Evolutionary conservation across 305 asterid genomes (phyloP).

Genomic region (Solanum chacoense): DNA sequence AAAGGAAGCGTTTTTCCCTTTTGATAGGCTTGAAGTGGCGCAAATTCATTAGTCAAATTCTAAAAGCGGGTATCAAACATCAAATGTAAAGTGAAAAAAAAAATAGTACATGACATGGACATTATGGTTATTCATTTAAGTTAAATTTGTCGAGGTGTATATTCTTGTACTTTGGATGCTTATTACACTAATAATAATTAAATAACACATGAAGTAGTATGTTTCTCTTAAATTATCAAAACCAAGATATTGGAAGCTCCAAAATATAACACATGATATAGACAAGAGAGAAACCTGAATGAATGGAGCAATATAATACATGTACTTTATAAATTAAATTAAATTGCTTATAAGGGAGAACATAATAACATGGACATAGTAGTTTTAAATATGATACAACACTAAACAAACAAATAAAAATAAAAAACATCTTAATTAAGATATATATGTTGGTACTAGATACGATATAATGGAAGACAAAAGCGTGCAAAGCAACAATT

Average conservation of each 20-base stretch:
- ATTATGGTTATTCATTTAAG: neutral
- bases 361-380: neutral
- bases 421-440: neutral
- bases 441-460: neutral
- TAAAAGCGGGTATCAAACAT: neutral
- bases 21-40: neutral
- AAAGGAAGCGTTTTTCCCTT: neutral
- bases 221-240: neutral
- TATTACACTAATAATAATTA: neutral
- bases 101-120: neutral
- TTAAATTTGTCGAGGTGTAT: neutral
- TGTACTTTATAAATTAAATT: neutral
- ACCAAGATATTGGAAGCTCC: neutral
- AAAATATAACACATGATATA: neutral
- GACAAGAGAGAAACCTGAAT: neutral
- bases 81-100: neutral
- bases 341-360: neutral
- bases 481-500: constrained; percentile 36
- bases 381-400: neutral
- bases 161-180: neutral
- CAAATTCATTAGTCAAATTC: neutral
- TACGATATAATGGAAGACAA: constrained; percentile 19
- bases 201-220: neutral
- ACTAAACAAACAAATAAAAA: neutral
- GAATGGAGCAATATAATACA: neutral